Evolutionary conservation across 2,329 filamentous ascomycete genomes (phyloP).

Genomic region (Cercospora nicotianae): DNA sequence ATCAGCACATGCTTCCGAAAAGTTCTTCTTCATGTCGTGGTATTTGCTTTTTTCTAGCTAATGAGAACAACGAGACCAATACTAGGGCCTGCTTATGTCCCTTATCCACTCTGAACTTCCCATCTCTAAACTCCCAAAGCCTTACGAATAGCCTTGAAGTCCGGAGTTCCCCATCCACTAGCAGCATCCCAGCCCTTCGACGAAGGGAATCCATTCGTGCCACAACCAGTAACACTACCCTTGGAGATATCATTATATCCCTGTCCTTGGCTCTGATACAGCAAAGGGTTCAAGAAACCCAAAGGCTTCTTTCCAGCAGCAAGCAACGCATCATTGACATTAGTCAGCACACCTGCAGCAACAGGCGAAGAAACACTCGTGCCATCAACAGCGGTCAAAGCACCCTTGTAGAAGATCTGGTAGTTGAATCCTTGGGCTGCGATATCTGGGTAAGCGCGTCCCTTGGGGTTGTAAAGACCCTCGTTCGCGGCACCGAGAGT

Average conservation of each 20-base stretch:
- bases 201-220: slow-evolving; percentile 30
- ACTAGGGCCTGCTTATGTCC: background rate
- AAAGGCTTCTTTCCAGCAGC: slow-evolving; percentile 51
- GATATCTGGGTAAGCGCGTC: slow-evolving; percentile 49
- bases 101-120: background rate
- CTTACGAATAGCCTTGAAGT: slow-evolving; percentile 26
- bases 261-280: slow-evolving; percentile 52
- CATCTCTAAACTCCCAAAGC: slow-evolving; percentile 17
- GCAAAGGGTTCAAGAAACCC: slow-evolving; percentile 62
- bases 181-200: slow-evolving; percentile 32
- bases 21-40: background rate
- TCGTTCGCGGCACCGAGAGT: slow-evolving; percentile 43
- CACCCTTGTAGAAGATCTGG: slow-evolving; percentile 46
- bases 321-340: slow-evolving; percentile 63
- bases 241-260: slow-evolving; percentile 53
- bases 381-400: slow-evolving; percentile 51
- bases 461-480: slow-evolving; percentile 46
- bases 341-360: slow-evolving; percentile 55
- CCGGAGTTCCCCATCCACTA: slow-evolving; percentile 31
- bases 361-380: slow-evolving; percentile 57
- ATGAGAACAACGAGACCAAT: background rate
- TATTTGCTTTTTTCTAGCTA: background rate
- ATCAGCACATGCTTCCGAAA: background rate
- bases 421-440: slow-evolving; percentile 55
- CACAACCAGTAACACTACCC: slow-evolving; percentile 44